Percentiles rank a stretch among this genome's conserved stretches.
Evolutionary conservation across 116 monocot genomes (phyloP).

Genomic region (Zostera marina): DNA sequence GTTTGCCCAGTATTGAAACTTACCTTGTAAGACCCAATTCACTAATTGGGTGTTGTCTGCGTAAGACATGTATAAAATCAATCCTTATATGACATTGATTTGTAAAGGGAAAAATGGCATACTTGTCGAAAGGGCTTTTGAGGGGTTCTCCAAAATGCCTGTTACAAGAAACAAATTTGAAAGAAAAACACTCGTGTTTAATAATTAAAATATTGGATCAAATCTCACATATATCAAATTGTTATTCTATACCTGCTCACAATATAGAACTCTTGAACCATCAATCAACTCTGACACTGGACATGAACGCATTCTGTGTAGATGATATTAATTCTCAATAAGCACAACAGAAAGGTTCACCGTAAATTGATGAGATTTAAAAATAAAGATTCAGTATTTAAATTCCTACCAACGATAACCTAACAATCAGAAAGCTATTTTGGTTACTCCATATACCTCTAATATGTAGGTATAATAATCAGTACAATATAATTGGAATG

Average conservation of each 20-base stretch:
- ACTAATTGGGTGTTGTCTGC: no score
- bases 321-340: constrained; percentile 3
- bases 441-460: no score
- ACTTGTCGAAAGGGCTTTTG: constrained; percentile 94
- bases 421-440: no score
- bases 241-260: constrained; percentile 44
- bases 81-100: background rate
- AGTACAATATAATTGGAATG: no score
- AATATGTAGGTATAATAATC: no score
- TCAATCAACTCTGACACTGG: constrained; percentile 91
- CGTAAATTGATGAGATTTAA: no score
- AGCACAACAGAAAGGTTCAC: background rate
- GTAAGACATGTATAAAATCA: background rate
- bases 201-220: background rate
- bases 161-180: constrained; percentile 8
- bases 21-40: no score
- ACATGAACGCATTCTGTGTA: constrained; percentile 61
- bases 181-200: background rate
- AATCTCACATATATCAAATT: background rate
- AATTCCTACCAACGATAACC: no score
- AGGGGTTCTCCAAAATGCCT: constrained; percentile 97
- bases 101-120: constrained; percentile 13
- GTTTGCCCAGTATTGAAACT: no score
- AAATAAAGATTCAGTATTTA: no score
- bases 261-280: constrained; percentile 78